These are phyloP conservation scores for Acanthamoeba royreba DNA, from an alignment of 208 protist genomes.

Conservation along the genomic window DNA sequence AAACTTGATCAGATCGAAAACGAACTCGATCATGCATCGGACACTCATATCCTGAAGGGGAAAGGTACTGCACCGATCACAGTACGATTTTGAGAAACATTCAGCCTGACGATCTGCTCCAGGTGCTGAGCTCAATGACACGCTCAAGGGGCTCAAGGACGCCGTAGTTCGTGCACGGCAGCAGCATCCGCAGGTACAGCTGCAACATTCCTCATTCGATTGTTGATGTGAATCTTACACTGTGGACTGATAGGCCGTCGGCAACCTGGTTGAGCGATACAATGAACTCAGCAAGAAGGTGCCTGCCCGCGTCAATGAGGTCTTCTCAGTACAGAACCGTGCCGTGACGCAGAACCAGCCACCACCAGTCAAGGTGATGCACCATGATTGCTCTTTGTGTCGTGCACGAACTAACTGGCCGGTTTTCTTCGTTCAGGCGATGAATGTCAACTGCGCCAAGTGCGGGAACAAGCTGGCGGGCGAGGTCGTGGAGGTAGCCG, in stretches of 20 bases:
- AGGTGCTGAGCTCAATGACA: neutral
- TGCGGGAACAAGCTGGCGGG: neutral
- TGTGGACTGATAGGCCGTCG: too few species aligned
- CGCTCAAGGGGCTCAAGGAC: neutral
- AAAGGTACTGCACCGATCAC: neutral
- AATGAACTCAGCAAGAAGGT: neutral
- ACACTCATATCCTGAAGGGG: neutral
- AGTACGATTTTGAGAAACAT: neutral
- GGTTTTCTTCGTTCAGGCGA: too few species aligned
- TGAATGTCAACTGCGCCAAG: neutral
- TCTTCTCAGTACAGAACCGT: neutral
- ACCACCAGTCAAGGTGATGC: neutral
- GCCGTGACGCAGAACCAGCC: neutral
- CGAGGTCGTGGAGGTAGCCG: neutral
- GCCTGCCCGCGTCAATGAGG: neutral
- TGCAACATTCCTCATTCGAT: neutral
- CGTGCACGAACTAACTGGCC: too few species aligned
- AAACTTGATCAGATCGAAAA: neutral
- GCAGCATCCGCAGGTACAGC: neutral
- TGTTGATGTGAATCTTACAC: too few species aligned
- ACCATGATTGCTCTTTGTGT: too few species aligned
- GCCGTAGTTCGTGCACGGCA: neutral
- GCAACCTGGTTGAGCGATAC: neutral
- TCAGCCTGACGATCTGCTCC: neutral
- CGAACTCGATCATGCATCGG: neutral